Percentiles rank a stretch among this genome's conserved stretches.
Conservation (phyloP, 1,284 basidiomycete species). For the Uromyces viciae-fabae region DNA sequence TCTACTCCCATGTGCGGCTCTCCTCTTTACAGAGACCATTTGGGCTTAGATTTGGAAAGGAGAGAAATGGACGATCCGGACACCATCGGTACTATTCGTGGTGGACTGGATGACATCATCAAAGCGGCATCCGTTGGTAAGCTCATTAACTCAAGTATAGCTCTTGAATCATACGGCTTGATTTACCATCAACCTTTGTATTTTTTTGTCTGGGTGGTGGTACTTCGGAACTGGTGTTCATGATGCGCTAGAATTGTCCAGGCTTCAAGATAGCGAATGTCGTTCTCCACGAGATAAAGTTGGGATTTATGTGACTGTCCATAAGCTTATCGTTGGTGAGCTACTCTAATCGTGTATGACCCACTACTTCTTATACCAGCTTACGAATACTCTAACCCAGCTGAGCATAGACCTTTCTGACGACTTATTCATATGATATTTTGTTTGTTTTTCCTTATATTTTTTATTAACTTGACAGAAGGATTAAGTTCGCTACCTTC, state of each 20-base stretch:
- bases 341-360: not conserved
- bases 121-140: constrained; percentile 22
- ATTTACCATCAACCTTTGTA: not conserved
- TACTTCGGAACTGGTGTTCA: too few relatives aligned
- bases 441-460: not conserved
- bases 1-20: too few relatives aligned
- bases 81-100: constrained; percentile 9
- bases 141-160: not conserved
- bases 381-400: not conserved
- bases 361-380: not conserved
- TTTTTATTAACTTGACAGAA: constrained; percentile 20
- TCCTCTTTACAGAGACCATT: constrained; percentile 22
- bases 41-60: constrained; percentile 43
- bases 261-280: constrained; percentile 36
- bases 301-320: constrained; percentile 26
- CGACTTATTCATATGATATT: not conserved
- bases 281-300: constrained; percentile 41
- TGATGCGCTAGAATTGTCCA: constrained; percentile 13
- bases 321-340: constrained; percentile 44
- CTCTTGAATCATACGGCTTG: not conserved
- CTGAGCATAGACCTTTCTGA: not conserved
- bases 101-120: constrained; percentile 32
- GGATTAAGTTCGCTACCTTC: constrained; percentile 50
- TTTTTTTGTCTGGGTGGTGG: not conserved
- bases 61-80: constrained; percentile 44